Conservation (phyloP, 306 rosid genomes). For the Glycine latifolia region DNA sequence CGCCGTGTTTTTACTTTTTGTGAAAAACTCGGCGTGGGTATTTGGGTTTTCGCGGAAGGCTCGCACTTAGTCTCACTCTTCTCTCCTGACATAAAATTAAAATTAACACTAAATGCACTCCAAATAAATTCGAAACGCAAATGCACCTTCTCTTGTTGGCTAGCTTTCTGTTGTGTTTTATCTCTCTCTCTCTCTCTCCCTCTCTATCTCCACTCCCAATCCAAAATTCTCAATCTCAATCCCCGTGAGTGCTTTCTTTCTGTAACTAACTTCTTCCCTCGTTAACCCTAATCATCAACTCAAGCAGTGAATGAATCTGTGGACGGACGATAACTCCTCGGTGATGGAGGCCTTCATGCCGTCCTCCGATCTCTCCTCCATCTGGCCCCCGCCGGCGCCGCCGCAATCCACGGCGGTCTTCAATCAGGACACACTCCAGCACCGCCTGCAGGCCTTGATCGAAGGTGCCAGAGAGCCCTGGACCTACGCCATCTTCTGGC, state of each 20-base stretch:
- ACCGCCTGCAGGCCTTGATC: constrained; percentile 82
- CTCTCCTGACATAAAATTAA: background rate
- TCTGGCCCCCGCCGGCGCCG: constrained; percentile 58
- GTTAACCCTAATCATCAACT: background rate
- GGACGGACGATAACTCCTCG: constrained; percentile 89
- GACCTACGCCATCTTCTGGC: constrained; percentile 99
- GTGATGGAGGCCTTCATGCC: constrained; percentile 88
- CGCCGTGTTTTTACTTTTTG: constrained; percentile 30
- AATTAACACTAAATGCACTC: constrained; percentile 45
- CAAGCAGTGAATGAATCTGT: constrained; percentile 64
- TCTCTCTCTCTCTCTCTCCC: background rate
- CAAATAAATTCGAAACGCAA: constrained; percentile 55
- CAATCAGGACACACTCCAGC: constrained; percentile 90
- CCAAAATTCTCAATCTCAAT: background rate
- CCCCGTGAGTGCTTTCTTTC: too few relatives aligned
- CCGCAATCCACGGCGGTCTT: constrained; percentile 49
- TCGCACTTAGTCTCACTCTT: background rate
- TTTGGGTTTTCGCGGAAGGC: constrained; percentile 48
- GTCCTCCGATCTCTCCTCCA: constrained; percentile 75
- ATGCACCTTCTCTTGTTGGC: background rate
- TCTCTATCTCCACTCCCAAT: background rate
- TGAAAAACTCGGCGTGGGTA: constrained; percentile 50
- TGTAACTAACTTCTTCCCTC: too few relatives aligned
- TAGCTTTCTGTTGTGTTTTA: background rate
- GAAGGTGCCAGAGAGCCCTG: constrained; percentile 77